Evolutionary conservation across 805 yeast species (phyloP).

Genomic region (Saturnispora kantuleensis): DNA sequence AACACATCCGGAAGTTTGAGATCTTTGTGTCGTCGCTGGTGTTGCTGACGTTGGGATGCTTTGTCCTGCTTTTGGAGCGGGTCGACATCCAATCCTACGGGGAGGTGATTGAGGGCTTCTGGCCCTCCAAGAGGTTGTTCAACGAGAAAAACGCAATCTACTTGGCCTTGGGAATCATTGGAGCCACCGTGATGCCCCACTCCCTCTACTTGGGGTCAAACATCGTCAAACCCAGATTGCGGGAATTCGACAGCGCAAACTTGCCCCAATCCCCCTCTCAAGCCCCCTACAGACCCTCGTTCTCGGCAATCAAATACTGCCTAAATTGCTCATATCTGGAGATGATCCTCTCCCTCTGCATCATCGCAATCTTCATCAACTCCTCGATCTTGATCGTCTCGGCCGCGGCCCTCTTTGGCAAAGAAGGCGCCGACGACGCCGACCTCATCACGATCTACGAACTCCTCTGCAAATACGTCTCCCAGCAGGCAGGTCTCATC

Average conservation of each 20-base stretch:
- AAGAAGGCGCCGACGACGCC: constrained; percentile 67
- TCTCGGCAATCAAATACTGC: constrained; percentile 62
- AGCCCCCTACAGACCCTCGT: constrained; percentile 52
- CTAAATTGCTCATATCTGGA: constrained; percentile 66
- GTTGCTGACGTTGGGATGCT: constrained; percentile 64
- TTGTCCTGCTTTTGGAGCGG: constrained; percentile 55
- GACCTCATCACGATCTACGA: constrained; percentile 72
- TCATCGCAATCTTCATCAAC: constrained; percentile 81
- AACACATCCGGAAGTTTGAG: constrained; percentile 69
- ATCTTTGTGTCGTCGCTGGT: constrained; percentile 63
- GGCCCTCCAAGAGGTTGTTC: constrained; percentile 52
- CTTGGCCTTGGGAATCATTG: constrained; percentile 72
- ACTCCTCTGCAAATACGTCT: constrained; percentile 48
- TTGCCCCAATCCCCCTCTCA: constrained; percentile 15
- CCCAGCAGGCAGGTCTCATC: constrained; percentile 71
- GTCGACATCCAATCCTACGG: constrained; percentile 43
- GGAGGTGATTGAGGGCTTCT: constrained; percentile 52
- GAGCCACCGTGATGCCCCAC: constrained; percentile 96
- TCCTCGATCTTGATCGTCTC: constrained; percentile 75
- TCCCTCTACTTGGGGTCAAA: constrained; percentile 79
- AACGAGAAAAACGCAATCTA: constrained; percentile 58
- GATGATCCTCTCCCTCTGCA: constrained; percentile 55
- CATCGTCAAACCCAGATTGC: constrained; percentile 73
- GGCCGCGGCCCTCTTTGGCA: constrained; percentile 64
- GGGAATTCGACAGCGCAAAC: constrained; percentile 53